These are phyloP conservation scores for Megacollybia marginata DNA, from an alignment of 768 basidiomycete genomes.

Conservation along the genomic window DNA sequence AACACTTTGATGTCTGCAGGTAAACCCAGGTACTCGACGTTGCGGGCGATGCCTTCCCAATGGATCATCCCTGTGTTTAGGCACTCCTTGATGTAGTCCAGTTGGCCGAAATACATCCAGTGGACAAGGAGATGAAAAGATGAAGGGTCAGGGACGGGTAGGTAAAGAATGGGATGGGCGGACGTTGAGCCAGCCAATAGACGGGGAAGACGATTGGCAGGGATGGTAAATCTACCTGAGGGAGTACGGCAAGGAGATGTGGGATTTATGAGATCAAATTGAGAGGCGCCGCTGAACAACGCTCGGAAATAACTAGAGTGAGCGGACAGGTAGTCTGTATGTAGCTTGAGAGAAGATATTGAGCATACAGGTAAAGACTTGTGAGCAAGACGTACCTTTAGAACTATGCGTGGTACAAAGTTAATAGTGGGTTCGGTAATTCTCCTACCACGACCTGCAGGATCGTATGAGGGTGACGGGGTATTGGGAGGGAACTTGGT, in stretches of 20 bases:
- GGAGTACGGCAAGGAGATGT: conserved; percentile 14
- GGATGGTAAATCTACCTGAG: conserved; percentile 32
- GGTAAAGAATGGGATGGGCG: conserved; percentile 60
- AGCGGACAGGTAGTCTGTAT: conserved; percentile 75
- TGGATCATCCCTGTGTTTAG: conserved; percentile 57
- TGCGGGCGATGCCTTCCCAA: conserved; percentile 85
- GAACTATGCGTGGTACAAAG: conserved; percentile 46
- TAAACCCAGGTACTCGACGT: conserved; percentile 84
- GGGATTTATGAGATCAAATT: conserved; percentile 47
- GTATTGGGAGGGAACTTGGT: conserved; percentile 9
- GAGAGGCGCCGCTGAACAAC: conserved; percentile 61
- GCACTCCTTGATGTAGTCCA: conserved; percentile 55
- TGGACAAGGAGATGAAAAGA: conserved; percentile 69
- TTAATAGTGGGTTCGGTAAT: conserved; percentile 45
- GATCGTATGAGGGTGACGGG: conserved; percentile 28
- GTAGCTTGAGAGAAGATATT: conserved; percentile 41
- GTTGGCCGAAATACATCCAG: conserved; percentile 79
- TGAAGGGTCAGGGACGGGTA: conserved; percentile 67
- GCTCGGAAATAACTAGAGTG: conserved; percentile 70
- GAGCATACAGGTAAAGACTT: neutral
- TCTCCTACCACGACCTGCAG: conserved; percentile 37
- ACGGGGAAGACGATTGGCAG: conserved; percentile 51
- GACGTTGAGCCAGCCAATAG: conserved; percentile 55
- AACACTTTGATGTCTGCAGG: conserved; percentile 70
- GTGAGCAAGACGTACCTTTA: conserved; percentile 45